These are phyloP conservation scores for Monilinia fructicola DNA, from an alignment of 2,329 filamentous ascomycete genomes.

Conservation along the genomic window DNA sequence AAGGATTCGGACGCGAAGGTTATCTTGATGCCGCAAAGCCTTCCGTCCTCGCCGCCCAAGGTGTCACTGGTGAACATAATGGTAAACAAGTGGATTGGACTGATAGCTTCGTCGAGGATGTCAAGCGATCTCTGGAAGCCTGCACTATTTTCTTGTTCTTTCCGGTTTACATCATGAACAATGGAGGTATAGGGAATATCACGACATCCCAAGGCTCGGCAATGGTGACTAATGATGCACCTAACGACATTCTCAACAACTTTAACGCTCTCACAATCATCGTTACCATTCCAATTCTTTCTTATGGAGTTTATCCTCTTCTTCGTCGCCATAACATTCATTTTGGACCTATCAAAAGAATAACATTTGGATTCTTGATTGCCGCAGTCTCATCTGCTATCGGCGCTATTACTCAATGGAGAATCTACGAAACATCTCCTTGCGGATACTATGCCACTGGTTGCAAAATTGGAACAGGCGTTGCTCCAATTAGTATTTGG, in stretches of 20 bases:
- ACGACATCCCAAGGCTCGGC: constrained; percentile 55
- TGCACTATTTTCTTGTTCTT: constrained; percentile 65
- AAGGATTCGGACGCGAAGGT: constrained; percentile 46
- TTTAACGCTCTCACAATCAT: constrained; percentile 74
- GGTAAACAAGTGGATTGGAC: constrained; percentile 66
- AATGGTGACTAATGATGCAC: constrained; percentile 67
- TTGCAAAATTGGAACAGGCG: constrained; percentile 29
- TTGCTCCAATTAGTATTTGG: constrained; percentile 34
- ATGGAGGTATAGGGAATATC: constrained; percentile 50
- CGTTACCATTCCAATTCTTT: constrained; percentile 70
- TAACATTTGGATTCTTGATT: constrained; percentile 67
- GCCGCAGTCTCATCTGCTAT: constrained; percentile 59
- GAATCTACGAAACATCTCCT: constrained; percentile 60
- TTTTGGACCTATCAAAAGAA: constrained; percentile 74
- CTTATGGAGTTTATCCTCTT: constrained; percentile 65
- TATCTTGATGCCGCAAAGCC: constrained; percentile 72
- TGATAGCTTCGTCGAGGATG: constrained; percentile 77
- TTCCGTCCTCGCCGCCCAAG: constrained; percentile 60
- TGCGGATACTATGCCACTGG: constrained; percentile 50
- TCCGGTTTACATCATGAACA: constrained; percentile 45
- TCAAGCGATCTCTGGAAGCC: constrained; percentile 66
- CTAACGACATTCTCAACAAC: constrained; percentile 77
- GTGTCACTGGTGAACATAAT: constrained; percentile 8
- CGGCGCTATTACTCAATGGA: constrained; percentile 57
- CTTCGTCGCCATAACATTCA: constrained; percentile 62